A percentile compares a stretch with the other conserved stretches of the same genome.
Conservation (phyloP, 129 eudicot species). For the Apium graveolens region DNA sequence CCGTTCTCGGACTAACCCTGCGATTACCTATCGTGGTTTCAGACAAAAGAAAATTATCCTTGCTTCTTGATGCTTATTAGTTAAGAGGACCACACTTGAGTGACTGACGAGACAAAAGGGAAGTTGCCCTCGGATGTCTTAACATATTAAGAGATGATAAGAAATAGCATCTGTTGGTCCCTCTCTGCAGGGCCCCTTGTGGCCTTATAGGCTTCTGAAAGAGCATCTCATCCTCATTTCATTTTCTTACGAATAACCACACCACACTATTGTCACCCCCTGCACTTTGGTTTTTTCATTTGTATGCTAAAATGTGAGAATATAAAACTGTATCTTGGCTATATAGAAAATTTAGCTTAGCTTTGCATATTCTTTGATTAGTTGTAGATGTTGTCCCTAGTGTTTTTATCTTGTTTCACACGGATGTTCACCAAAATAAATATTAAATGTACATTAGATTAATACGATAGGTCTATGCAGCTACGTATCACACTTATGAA, state of each 20-base stretch:
- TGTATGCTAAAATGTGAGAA: neutral
- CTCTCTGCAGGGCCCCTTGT: slow-evolving; percentile 23
- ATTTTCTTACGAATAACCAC: neutral
- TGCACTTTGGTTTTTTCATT: neutral
- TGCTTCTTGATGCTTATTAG: neutral
- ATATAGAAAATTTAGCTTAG: too few species aligned
- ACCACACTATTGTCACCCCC: neutral
- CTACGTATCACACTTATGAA: too few species aligned
- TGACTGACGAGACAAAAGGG: neutral
- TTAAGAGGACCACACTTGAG: neutral
- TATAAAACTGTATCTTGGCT: neutral
- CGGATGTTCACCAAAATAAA: neutral
- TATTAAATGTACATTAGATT: too few species aligned
- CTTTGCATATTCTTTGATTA: neutral
- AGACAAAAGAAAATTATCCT: neutral
- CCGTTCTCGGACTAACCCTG: neutral
- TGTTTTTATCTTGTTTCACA: neutral
- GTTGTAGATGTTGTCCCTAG: neutral
- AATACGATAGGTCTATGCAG: too few species aligned
- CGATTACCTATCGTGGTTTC: neutral
- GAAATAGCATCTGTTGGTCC: neutral
- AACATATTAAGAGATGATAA: neutral
- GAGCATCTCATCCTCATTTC: slow-evolving; percentile 14
- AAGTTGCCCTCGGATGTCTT: neutral
- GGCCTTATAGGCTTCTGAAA: slow-evolving; percentile 26